Evolutionary conservation across 2,329 filamentous ascomycete species (phyloP).

Genomic region (Aspergillus sp.): DNA sequence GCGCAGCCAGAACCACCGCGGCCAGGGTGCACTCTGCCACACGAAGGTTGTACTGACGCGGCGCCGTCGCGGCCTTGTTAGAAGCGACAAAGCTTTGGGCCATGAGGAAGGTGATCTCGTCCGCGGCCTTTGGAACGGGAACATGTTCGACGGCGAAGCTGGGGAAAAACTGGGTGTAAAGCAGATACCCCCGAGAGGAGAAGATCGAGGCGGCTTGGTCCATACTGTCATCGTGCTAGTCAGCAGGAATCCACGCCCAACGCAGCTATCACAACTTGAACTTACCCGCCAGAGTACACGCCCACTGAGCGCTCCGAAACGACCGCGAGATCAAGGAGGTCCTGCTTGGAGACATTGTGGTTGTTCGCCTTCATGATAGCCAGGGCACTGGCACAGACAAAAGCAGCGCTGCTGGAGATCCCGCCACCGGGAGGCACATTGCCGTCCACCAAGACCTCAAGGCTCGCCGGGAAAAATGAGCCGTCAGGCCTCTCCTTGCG

Average conservation of each 20-base stretch:
- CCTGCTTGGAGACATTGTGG: conserved; percentile 76
- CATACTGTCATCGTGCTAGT: conserved; percentile 53
- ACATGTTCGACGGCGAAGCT: conserved; percentile 66
- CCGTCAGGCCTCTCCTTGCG: conserved; percentile 53
- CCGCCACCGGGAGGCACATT: conserved; percentile 87
- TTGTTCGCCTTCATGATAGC: conserved; percentile 83
- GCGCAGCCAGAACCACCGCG: conserved; percentile 56
- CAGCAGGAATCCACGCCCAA: conserved; percentile 13
- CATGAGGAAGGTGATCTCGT: conserved; percentile 83
- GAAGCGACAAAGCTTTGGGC: conserved; percentile 89
- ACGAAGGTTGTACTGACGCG: conserved; percentile 90
- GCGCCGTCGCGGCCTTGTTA: conserved; percentile 89
- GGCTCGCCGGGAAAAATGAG: conserved; percentile 59
- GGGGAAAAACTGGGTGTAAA: conserved; percentile 85
- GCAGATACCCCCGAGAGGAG: conserved; percentile 71
- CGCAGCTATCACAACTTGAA: conserved; percentile 2
- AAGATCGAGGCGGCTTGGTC: conserved; percentile 96
- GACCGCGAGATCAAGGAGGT: conserved; percentile 84
- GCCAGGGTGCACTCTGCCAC: conserved; percentile 93
- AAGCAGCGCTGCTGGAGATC: conserved; percentile 85
- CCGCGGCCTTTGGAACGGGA: conserved; percentile 68
- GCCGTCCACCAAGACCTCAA: conserved; percentile 85
- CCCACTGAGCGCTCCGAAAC: conserved; percentile 90
- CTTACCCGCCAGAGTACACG: conserved; percentile 88
- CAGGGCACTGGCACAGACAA: conserved; percentile 81